Evolutionary conservation across 176 grass and related monocot genomes (phyloP).

Genomic region (Dactylis glomerata): DNA sequence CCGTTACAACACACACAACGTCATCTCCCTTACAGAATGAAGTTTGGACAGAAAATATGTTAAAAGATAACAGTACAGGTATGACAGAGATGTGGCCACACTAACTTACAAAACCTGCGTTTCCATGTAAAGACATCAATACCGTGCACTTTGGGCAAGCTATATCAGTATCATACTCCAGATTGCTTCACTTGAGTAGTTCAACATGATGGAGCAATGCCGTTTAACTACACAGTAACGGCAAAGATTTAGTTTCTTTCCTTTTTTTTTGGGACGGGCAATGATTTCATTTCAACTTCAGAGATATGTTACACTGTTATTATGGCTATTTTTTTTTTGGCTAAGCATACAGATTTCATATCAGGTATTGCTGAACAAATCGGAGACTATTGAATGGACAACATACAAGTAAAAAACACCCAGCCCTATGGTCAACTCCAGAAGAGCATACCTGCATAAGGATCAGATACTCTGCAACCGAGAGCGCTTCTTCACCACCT

Average conservation of each 20-base stretch:
- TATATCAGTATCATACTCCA: neutral
- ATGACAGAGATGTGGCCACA: neutral
- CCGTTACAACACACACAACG: neutral
- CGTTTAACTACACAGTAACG: neutral
- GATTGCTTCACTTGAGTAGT: neutral
- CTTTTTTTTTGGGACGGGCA: no score
- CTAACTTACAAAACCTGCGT: neutral
- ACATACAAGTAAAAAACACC: neutral
- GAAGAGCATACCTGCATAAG: neutral
- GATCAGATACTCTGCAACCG: neutral
- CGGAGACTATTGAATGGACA: neutral
- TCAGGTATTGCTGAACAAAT: neutral
- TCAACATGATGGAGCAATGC: neutral
- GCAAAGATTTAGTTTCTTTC: no score
- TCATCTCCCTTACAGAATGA: neutral
- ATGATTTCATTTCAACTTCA: neutral
- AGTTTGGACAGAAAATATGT: no score
- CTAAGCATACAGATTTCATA: neutral
- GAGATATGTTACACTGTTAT: neutral
- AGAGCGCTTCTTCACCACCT: conserved; percentile 11
- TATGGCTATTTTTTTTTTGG: neutral
- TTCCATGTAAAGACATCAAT: no score
- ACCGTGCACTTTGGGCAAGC: neutral
- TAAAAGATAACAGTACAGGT: no score
- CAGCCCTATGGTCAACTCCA: neutral